Evolutionary conservation across 805 yeast species (phyloP), one percentile per base, ranked within the genome.

Genomic region (Starmerella potacharoeniae): DNA sequence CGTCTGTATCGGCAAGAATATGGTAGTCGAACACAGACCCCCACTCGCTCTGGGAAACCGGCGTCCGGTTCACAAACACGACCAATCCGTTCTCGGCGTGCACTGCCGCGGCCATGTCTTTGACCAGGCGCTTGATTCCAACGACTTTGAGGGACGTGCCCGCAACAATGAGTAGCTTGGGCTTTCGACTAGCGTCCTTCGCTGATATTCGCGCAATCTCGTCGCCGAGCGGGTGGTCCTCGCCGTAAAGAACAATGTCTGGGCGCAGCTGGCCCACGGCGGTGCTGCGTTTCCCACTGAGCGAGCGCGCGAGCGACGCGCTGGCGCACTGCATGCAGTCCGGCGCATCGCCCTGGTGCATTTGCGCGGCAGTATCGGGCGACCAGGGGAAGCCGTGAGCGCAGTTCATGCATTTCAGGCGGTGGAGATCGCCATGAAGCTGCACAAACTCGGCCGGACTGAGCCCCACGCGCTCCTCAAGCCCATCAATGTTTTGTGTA

Each of bases 71-170:
- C 35, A 91, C 75, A 55, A 87, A 76, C 0, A 91, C 71, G 1
- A 89, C 95, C 34, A 77, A 71, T 0, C 97, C 98, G 22, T 84
- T 87, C 6, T 49, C 54, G n/a, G 79, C 83, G 65, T 85, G 95
- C 17, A 90, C 82, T 17, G 78, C 78, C 58, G 77, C 77, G 48
- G 95, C 81, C 58, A 86, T 67, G 28, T 77, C 76, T 58, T 79
- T 78, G 2, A 90, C 96, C 22, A 91, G 73, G 60, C 78, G 80
- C 65, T 82, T 84, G 48, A 93, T 90, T 0, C 98, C 98, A 60
- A 83, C 86, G 11, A 91, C 97, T 70, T 82, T 86, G 42, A 93
- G 73, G 5, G 96, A 87, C 0, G 98, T 93, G 0, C 98, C 98
- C 77, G 87, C 82, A 10, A 91, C 84, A n/a, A 91, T 70, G 49